Conservation (phyloP, 331 rosid genomes). For the Arachis monticola region DNA sequence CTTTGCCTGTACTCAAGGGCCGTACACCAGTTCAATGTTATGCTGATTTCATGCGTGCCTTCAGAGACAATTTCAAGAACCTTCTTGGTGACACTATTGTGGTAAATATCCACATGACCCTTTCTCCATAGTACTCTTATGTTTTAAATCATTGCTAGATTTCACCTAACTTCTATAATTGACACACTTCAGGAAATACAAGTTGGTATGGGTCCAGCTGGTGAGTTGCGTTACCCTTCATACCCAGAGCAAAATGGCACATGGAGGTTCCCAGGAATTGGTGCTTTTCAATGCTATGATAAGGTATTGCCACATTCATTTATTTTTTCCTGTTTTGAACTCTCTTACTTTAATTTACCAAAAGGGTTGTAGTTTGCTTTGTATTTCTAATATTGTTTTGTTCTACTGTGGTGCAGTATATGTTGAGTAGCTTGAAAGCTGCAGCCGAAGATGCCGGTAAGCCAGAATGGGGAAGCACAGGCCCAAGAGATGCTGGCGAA, state of each 20-base stretch:
- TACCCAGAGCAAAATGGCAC: constrained; percentile 91
- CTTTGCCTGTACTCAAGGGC: constrained; percentile 88
- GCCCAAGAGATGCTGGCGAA: constrained; percentile 96
- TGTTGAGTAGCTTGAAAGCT: constrained; percentile 80
- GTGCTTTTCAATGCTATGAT: constrained; percentile 95
- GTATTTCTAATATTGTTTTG: not conserved
- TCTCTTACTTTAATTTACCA: not conserved
- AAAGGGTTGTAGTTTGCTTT: not conserved
- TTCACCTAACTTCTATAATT: constrained; percentile 15
- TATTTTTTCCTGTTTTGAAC: not conserved
- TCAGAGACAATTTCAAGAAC: constrained; percentile 79
- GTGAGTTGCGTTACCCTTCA: constrained; percentile 96
- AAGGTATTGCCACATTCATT: constrained; percentile 54
- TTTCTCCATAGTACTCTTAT: not conserved
- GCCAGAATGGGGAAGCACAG: constrained; percentile 90
- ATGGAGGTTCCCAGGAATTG: constrained; percentile 96
- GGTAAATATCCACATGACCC: constrained; percentile 47
- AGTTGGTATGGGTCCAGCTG: constrained; percentile 99
- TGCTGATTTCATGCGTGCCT: constrained; percentile 90
- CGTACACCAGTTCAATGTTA: constrained; percentile 92
- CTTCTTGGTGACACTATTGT: constrained; percentile 90
- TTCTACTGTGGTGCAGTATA: constrained; percentile 60
- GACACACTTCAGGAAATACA: constrained; percentile 78
- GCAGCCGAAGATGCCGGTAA: constrained; percentile 79
- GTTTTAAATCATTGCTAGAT: not conserved